Percentiles rank a stretch among this genome's conserved stretches.
phyloP scores from a whole-genome alignment of 75 land plant species.

The Chamaecyparis obtusa region DNA sequence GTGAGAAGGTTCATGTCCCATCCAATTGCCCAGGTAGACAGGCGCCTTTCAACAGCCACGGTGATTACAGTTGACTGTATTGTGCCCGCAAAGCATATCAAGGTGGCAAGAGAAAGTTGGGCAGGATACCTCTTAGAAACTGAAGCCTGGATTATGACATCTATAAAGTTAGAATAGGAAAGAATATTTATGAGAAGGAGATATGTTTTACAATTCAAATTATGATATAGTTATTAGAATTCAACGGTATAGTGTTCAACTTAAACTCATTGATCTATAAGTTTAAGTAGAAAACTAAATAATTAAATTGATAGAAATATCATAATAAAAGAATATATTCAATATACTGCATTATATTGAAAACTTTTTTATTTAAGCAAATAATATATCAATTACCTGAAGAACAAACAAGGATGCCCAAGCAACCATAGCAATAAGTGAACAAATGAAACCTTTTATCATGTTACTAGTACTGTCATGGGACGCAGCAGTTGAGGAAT shows the following conservation, averaged over 20 bases:
- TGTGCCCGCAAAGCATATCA: neutral
- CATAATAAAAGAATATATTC: neutral
- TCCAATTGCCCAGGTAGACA: no score
- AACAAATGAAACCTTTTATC: constrained; percentile 30
- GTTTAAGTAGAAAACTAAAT: no score
- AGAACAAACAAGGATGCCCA: constrained; percentile 35
- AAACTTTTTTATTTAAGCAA: neutral
- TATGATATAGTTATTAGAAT: no score
- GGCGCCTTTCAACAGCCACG: neutral
- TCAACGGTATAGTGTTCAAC: no score
- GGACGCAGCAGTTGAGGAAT: neutral
- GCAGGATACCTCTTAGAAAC: neutral
- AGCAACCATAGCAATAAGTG: constrained; percentile 19
- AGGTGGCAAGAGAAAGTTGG: neutral
- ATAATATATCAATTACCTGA: constrained; percentile 18
- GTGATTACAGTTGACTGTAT: neutral
- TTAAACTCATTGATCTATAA: no score
- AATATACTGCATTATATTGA: neutral
- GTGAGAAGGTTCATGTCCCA: no score
- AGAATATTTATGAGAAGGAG: neutral
- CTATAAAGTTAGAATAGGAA: neutral
- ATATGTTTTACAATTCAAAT: no score
- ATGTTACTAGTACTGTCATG: constrained; percentile 11
- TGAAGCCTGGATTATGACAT: neutral
- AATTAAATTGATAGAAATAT: no score